Conservation (phyloP, 805 yeast species). For the Cephaloascus albidus region DNA sequence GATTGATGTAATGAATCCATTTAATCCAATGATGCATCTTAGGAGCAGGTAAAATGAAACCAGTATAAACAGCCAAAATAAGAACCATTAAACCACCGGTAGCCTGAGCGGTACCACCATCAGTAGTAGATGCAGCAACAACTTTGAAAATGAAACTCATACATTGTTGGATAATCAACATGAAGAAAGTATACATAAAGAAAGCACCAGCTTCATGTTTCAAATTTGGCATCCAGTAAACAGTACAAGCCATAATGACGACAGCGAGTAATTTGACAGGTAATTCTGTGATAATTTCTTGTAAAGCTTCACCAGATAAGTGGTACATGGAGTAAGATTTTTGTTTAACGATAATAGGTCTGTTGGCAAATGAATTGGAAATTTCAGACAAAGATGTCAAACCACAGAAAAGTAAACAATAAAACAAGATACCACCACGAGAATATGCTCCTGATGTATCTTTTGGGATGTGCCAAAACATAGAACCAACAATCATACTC, state of each 20-base stretch:
- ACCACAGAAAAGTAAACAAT: slow-evolving; percentile 3
- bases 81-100: slow-evolving; percentile 47
- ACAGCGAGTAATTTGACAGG: slow-evolving; percentile 5
- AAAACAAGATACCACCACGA: slow-evolving; percentile 2
- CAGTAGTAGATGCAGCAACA: slow-evolving; percentile 15
- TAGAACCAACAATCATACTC: neutral
- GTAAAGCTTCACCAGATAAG: slow-evolving; percentile 5
- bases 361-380: slow-evolving; percentile 3
- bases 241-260: slow-evolving; percentile 6
- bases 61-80: slow-evolving; percentile 48
- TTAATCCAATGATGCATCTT: slow-evolving; percentile 65
- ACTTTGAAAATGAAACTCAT: slow-evolving; percentile 3
- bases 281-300: slow-evolving; percentile 3
- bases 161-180: slow-evolving; percentile 4
- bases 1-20: slow-evolving; percentile 54
- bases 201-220: slow-evolving; percentile 3
- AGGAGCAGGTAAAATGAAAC: slow-evolving; percentile 51
- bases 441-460: slow-evolving; percentile 1
- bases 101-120: slow-evolving; percentile 49
- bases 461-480: neutral
- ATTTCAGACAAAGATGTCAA: slow-evolving; percentile 8
- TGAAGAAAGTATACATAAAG: slow-evolving; percentile 2
- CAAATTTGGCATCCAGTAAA: slow-evolving; percentile 4
- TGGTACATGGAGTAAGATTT: slow-evolving; percentile 3
- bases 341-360: slow-evolving; percentile 5